A percentile compares a stretch with the other conserved stretches of the same genome.
These are phyloP conservation scores for Gastrolobium villosum DNA, from an alignment of 306 rosid species.

Conservation along the genomic window DNA sequence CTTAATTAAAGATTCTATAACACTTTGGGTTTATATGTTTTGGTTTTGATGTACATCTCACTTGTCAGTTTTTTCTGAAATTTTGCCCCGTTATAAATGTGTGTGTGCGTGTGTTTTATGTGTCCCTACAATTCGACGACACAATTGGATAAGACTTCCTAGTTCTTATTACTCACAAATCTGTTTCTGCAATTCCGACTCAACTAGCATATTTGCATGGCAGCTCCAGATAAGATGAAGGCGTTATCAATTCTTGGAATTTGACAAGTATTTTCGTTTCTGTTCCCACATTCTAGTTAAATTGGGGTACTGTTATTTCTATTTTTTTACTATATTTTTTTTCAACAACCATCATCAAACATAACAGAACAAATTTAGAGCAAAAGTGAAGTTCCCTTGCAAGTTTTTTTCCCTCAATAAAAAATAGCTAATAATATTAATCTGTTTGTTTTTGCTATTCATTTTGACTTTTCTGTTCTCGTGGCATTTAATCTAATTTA, in stretches of 20 bases:
- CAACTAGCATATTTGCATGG: background rate
- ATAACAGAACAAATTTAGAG: no score
- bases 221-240: slow-evolving; percentile 20
- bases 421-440: background rate
- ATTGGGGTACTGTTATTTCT: background rate
- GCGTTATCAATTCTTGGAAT: slow-evolving; percentile 17
- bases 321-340: no score
- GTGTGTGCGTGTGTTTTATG: no score
- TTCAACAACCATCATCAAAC: no score
- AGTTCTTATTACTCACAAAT: background rate
- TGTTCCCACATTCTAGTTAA: background rate
- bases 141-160: no score
- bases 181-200: background rate
- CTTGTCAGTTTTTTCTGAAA: no score
- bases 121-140: no score
- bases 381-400: background rate
- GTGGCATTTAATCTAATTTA: background rate
- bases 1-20: no score
- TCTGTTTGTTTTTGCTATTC: background rate
- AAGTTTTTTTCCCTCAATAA: background rate
- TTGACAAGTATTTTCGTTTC: slow-evolving; percentile 3
- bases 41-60: no score
- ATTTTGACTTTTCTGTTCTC: background rate
- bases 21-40: no score
- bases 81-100: no score